phyloP scores from a whole-genome alignment of 2,329 filamentous ascomycete genomes.

The Penicillium sp. region DNA sequence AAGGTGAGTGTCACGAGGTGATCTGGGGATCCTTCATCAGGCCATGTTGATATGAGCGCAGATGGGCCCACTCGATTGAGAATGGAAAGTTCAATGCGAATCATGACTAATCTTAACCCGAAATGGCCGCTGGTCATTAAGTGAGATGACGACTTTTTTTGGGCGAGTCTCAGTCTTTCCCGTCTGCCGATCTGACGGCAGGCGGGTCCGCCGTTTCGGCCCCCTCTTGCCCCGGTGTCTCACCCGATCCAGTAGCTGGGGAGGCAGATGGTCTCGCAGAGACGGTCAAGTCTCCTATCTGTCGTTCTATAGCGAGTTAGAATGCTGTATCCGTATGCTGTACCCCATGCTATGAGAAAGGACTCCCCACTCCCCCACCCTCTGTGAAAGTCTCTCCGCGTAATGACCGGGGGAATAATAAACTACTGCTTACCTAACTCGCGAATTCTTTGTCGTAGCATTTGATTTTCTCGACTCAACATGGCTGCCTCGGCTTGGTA shows the following conservation, averaged over 20 bases:
- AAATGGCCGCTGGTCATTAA: neutral
- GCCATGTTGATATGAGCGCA: neutral
- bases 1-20: neutral
- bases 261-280: constrained; percentile 4
- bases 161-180: constrained; percentile 18
- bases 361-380: neutral
- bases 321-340: neutral
- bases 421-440: constrained; percentile 41
- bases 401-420: neutral
- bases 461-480: constrained; percentile 49
- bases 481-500: constrained; percentile 51
- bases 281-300: constrained; percentile 19
- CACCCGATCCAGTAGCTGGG: constrained; percentile 7
- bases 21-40: neutral
- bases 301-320: constrained; percentile 19
- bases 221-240: constrained; percentile 17
- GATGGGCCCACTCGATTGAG: neutral
- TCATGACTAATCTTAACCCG: neutral
- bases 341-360: neutral
- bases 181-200: constrained; percentile 16
- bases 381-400: neutral
- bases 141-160: neutral
- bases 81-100: neutral
- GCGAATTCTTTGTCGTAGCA: constrained; percentile 48
- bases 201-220: constrained; percentile 19